Percentiles rank a stretch among this genome's conserved stretches.
These are phyloP conservation scores for Apophysomyces ossiformis DNA, from an alignment of 371 early-diverging fungal genomes.

Conservation along the genomic window DNA sequence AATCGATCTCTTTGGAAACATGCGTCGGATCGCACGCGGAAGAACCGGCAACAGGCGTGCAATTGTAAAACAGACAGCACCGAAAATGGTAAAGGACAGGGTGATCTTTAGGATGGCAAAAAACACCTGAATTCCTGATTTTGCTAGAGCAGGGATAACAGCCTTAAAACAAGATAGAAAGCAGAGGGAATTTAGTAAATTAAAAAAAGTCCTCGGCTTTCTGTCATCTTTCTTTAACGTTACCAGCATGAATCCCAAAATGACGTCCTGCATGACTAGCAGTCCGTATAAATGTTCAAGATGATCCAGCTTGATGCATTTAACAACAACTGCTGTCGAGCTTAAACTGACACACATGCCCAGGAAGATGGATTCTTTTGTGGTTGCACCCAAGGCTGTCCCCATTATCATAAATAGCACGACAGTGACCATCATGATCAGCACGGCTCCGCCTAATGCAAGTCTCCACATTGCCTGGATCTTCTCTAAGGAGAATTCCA, in stretches of 20 bases:
- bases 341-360: conserved; percentile 60
- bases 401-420: conserved; percentile 46
- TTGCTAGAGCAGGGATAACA: conserved; percentile 59
- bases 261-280: conserved; percentile 65
- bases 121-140: conserved; percentile 49
- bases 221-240: conserved; percentile 8
- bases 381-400: conserved; percentile 36
- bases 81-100: conserved; percentile 46
- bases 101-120: conserved; percentile 40
- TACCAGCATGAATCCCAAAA: conserved; percentile 66
- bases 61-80: conserved; percentile 41
- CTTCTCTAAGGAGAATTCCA: conserved; percentile 64
- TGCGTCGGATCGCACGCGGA: conserved; percentile 23
- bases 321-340: conserved; percentile 62
- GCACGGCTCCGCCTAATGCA: conserved; percentile 53
- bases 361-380: conserved; percentile 56
- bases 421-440: conserved; percentile 50
- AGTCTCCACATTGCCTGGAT: conserved; percentile 59
- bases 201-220: not conserved
- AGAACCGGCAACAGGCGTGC: conserved; percentile 32
- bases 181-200: not conserved
- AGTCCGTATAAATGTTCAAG: conserved; percentile 53
- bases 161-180: conserved; percentile 36
- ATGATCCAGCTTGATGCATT: conserved; percentile 52
- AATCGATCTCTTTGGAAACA: conserved; percentile 32